Conservation (phyloP, 2,329 filamentous ascomycete genomes). For the Sporothrix brunneoviolacea region DNA sequence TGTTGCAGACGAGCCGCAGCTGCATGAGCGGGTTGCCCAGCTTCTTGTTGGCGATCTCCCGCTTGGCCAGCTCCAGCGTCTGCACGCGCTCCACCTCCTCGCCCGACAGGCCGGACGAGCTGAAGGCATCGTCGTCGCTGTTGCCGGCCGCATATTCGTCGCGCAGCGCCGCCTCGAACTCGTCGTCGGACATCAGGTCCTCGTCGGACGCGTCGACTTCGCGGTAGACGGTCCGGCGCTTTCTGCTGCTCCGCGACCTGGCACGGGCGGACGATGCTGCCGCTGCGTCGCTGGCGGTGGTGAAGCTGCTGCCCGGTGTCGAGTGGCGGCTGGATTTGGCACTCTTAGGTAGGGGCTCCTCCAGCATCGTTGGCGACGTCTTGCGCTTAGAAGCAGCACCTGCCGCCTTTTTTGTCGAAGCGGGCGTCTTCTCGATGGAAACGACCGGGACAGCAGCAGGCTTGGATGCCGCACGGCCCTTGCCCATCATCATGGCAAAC, state of each 20-base stretch:
- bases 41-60: conserved; percentile 85
- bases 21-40: conserved; percentile 91
- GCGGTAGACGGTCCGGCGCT: conserved; percentile 38
- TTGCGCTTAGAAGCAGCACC: conserved; percentile 30
- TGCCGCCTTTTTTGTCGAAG: conserved; percentile 18
- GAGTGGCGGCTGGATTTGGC: conserved; percentile 67
- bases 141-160: conserved; percentile 43
- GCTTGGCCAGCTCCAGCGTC: conserved; percentile 72
- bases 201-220: conserved; percentile 54
- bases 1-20: conserved; percentile 84
- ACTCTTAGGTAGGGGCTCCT: conserved; percentile 54
- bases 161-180: conserved; percentile 74
- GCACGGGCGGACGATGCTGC: conserved; percentile 26
- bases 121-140: conserved; percentile 31
- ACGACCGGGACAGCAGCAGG: background rate
- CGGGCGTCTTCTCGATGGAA: background rate
- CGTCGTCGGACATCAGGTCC: conserved; percentile 66
- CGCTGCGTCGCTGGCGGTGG: background rate
- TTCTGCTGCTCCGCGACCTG: conserved; percentile 40
- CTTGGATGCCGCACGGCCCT: conserved; percentile 18
- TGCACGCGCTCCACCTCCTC: conserved; percentile 60
- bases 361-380: conserved; percentile 22
- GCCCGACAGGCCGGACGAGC: conserved; percentile 30
- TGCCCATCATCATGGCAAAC: conserved; percentile 49
- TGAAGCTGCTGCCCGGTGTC: conserved; percentile 53